These are phyloP conservation scores for Tylopilus plumbeoviolaceoides DNA, from an alignment of 768 basidiomycete species.

Conservation along the genomic window DNA sequence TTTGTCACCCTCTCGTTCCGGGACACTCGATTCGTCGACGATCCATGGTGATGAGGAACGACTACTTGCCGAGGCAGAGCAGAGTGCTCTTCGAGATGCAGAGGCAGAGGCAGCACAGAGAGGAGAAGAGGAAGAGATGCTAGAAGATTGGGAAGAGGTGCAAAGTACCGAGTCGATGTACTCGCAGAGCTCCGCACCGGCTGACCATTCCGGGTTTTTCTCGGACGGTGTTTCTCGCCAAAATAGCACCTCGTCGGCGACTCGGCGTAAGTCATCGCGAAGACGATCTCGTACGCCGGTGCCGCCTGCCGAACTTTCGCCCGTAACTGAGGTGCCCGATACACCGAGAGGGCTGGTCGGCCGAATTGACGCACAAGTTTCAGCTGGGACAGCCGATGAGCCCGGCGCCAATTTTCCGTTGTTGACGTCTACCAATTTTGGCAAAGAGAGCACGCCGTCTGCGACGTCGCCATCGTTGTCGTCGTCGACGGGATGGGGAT, in stretches of 20 bases:
- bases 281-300: neutral
- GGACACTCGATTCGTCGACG: constrained; percentile 6
- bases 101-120: constrained; percentile 5
- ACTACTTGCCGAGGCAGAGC: constrained; percentile 17
- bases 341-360: neutral
- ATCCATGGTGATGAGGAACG: constrained; percentile 4
- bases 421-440: constrained; percentile 27
- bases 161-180: constrained; percentile 16
- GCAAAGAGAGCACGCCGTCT: constrained; percentile 8
- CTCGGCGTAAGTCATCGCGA: constrained; percentile 13
- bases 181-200: constrained; percentile 23
- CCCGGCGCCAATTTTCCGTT: constrained; percentile 8
- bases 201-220: constrained; percentile 10
- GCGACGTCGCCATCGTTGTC: constrained; percentile 15
- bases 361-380: constrained; percentile 4
- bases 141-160: neutral
- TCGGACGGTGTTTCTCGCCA: constrained; percentile 3
- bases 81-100: constrained; percentile 11
- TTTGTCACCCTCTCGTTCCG: neutral
- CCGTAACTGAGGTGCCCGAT: constrained; percentile 20
- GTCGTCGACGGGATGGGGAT: constrained; percentile 12
- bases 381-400: constrained; percentile 7
- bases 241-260: neutral
- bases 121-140: neutral
- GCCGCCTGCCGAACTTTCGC: constrained; percentile 6